Base-by-base conservation (phyloP, 306 rosid genomes). In the Inga leiocalycina region DNA sequence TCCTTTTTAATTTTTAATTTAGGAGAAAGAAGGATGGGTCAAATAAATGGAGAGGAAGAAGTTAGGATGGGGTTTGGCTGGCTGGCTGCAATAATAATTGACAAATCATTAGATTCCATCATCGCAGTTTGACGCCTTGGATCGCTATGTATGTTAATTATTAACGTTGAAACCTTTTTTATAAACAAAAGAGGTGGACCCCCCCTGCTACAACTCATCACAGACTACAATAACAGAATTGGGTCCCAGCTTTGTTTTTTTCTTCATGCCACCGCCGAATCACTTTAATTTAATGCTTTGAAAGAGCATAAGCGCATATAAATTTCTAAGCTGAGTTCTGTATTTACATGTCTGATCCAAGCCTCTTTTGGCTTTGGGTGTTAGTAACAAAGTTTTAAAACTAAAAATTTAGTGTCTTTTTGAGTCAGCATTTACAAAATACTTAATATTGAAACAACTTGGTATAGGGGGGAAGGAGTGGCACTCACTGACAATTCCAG, bases 61-160 rank as follows among this genome's bases (percentile, higher is more conserved):
- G 65, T 59, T 75, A 10, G 17, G 49, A 39, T 56, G 24, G 57
- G n/a, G 57, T 6, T 48, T 48, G 57, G 41, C 39, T 45, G 52
- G 51, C 39, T 11, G 1, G 19, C 15, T 19, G n/a, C 48, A 43
- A 22, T 59, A 56, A 83, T 88, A 67, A 88, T 88, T 81, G 69
- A 77, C 64, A 44, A 80, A 85, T 88, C 87, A 88, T 88, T 85
- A 74, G 67, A 44, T n/a, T 80, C 44, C 81, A 52, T 76, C 81
- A 45, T 76, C 45, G 66, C 82, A 79, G n/a, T 77, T 61, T 64
- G 71, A 49, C 51, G 74, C 83, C 65, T 59, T 59, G 66, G 16
- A 68, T 74, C 44, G 45, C 17, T n/a, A 10, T 68, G 80, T 41
- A 10, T 68, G 80, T 41, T 39, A 34, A 52, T 80, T 51, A 52